phyloP scores from a whole-genome alignment of 495 filamentous ascomycete genomes.

The Neurospora sp. region DNA sequence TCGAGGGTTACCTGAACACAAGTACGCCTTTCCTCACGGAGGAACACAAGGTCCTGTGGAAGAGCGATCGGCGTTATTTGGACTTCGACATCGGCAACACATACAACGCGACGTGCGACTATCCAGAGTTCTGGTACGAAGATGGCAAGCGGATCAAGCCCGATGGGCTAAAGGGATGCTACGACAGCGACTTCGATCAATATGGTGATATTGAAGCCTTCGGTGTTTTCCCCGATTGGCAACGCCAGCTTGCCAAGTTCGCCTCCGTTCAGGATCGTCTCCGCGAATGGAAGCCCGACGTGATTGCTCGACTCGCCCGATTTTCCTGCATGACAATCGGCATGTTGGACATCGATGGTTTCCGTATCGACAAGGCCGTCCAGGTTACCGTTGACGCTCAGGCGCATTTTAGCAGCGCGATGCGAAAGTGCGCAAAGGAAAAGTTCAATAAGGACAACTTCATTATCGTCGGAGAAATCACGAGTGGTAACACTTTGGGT shows the following conservation, averaged over 20 bases:
- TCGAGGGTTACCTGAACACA: constrained; percentile 53
- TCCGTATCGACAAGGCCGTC: constrained; percentile 59
- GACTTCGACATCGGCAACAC: constrained; percentile 55
- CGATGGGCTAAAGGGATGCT: constrained; percentile 47
- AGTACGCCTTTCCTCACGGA: constrained; percentile 49
- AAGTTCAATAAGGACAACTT: constrained; percentile 52
- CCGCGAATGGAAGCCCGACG: constrained; percentile 57
- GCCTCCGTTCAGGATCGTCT: constrained; percentile 67
- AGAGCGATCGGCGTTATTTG: constrained; percentile 45
- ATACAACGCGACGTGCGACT: constrained; percentile 49
- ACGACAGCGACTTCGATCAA: constrained; percentile 62
- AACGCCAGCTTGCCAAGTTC: constrained; percentile 59
- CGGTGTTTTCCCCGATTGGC: constrained; percentile 57
- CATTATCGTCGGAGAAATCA: constrained; percentile 55
- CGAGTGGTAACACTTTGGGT: constrained; percentile 51
- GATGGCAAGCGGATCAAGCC: constrained; percentile 44
- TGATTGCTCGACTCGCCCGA: constrained; percentile 46
- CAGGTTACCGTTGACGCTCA: constrained; percentile 57
- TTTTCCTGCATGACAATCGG: constrained; percentile 59
- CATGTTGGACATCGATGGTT: constrained; percentile 60
- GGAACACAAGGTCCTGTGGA: constrained; percentile 53
- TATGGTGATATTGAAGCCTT: constrained; percentile 62
- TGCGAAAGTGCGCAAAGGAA: constrained; percentile 45
- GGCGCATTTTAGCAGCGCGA: constrained; percentile 42
- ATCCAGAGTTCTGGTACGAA: constrained; percentile 59